phyloP scores from a whole-genome alignment of 1,284 basidiomycete species.

The Wallemia hederae region DNA sequence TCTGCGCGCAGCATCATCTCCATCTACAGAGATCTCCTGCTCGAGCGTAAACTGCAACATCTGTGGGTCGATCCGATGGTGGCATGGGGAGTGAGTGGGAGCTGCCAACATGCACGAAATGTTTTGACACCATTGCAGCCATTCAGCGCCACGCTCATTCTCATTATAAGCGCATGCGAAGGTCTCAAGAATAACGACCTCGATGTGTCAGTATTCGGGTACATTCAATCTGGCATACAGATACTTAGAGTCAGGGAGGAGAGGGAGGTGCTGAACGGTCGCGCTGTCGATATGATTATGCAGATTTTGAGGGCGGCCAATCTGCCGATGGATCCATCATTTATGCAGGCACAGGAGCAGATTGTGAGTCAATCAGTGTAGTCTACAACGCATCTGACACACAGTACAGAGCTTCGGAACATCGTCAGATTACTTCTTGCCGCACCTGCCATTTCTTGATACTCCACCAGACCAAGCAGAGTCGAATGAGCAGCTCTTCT shows the following conservation, averaged over 20 bases:
- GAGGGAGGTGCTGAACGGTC: background rate
- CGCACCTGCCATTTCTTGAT: background rate
- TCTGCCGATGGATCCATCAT: background rate
- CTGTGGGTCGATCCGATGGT: background rate
- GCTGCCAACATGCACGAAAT: background rate
- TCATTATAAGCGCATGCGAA: background rate
- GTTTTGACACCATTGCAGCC: background rate
- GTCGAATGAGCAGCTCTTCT: background rate
- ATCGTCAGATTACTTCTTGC: background rate
- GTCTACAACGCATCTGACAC: background rate
- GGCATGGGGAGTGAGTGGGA: background rate
- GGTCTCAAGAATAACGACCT: background rate
- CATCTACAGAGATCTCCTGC: background rate
- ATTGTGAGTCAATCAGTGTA: background rate
- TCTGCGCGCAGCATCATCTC: background rate
- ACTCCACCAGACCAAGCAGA: background rate
- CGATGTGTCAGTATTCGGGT: background rate
- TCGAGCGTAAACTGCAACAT: background rate
- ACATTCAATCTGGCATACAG: background rate
- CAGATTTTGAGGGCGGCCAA: background rate
- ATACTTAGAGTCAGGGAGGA: background rate
- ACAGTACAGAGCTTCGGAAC: background rate
- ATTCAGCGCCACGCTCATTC: background rate
- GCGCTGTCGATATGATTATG: background rate
- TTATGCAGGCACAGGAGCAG: background rate